These are phyloP conservation scores for Xylariaceae sp. DNA, from an alignment of 2,329 filamentous ascomycete species.

Conservation along the genomic window DNA sequence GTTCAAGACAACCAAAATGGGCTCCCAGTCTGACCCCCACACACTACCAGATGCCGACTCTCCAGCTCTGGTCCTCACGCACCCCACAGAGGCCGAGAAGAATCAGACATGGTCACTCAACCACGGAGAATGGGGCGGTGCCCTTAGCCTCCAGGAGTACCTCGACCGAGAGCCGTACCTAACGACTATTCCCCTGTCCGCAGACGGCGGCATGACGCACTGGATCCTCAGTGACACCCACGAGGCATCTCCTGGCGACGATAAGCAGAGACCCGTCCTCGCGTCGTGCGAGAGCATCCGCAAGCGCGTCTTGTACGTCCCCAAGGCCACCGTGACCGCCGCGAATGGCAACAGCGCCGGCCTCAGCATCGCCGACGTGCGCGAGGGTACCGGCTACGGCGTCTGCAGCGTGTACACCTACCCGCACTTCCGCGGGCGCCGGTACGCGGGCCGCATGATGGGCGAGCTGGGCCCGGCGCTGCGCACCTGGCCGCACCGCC, in stretches of 20 bases:
- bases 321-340: constrained; percentile 1
- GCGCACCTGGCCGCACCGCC: constrained; percentile 27
- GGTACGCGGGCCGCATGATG: constrained; percentile 77
- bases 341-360: constrained; percentile 24
- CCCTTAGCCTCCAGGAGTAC: constrained; percentile 52
- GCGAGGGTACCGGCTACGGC: constrained; percentile 64
- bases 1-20: constrained; percentile 23
- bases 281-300: constrained; percentile 61
- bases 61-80: constrained; percentile 42
- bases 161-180: constrained; percentile 56
- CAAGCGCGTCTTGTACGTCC: constrained; percentile 48
- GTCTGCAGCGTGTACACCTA: constrained; percentile 78
- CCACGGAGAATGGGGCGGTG: constrained; percentile 54
- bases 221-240: constrained; percentile 58
- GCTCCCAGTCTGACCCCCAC: constrained; percentile 19
- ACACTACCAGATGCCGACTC: constrained; percentile 31
- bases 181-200: constrained; percentile 52
- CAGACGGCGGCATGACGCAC: constrained; percentile 53
- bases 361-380: constrained; percentile 22
- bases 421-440: constrained; percentile 60
- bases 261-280: constrained; percentile 44
- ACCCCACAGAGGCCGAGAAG: constrained; percentile 54
- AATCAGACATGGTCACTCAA: constrained; percentile 51
- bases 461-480: constrained; percentile 52
- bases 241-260: constrained; percentile 21